Evolutionary conservation across 129 eudicot species (phyloP).

Genomic region (Apium graveolens): DNA sequence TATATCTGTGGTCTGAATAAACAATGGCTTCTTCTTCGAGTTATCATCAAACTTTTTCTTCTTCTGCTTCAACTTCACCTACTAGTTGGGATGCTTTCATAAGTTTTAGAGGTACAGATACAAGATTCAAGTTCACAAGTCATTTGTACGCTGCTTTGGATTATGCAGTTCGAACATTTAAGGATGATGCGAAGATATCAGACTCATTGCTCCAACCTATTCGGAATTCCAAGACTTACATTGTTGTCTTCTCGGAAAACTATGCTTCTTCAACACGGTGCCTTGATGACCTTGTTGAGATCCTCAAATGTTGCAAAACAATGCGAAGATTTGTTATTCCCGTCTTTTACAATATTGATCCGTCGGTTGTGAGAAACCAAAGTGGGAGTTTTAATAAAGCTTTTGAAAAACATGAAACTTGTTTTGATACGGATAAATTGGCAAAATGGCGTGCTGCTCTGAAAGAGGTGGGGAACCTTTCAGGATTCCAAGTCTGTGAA

Average conservation of each 20-base stretch:
- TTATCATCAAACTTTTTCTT: too few species aligned
- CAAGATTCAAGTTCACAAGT: background rate
- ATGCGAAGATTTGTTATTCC: background rate
- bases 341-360: background rate
- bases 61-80: background rate
- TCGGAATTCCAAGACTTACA: background rate
- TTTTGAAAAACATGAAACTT: background rate
- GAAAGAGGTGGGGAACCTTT: background rate
- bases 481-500: background rate
- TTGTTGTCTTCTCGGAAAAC: background rate
- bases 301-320: background rate
- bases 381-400: background rate
- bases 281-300: background rate
- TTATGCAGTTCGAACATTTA: background rate
- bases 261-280: background rate
- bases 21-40: too few species aligned
- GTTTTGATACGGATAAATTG: background rate
- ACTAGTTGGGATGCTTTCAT: background rate
- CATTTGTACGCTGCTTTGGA: background rate
- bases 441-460: background rate
- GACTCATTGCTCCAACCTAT: background rate
- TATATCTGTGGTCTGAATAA: too few species aligned
- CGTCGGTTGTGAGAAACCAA: background rate
- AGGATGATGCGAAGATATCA: background rate
- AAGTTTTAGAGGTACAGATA: background rate